Percentiles rank a stretch among this genome's conserved stretches.
Evolutionary conservation across 257 asterid genomes (phyloP).

Genomic region (Verbena officinalis): DNA sequence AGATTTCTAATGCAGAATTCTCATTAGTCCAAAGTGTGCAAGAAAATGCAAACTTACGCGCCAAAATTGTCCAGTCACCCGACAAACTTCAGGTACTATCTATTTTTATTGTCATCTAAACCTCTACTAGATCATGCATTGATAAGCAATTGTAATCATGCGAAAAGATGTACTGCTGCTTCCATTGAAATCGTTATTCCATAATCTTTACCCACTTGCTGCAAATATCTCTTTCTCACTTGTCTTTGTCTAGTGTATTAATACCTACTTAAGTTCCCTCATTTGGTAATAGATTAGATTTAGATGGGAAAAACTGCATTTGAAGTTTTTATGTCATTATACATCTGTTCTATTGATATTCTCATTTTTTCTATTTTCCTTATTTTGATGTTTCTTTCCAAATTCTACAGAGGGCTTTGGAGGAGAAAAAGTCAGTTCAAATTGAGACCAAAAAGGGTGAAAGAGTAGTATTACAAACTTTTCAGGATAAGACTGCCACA

Average conservation of each 20-base stretch:
- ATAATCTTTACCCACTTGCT: neutral
- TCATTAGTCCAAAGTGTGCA: constrained; percentile 71
- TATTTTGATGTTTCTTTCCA: constrained; percentile 15
- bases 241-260: neutral
- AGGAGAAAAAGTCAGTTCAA: constrained; percentile 64
- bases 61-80: constrained; percentile 95
- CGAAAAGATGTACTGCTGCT: neutral
- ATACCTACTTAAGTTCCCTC: neutral
- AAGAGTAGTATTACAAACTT: constrained; percentile 67
- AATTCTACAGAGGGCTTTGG: constrained; percentile 60
- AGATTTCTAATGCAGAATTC: constrained; percentile 82
- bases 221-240: neutral
- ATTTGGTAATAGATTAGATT: constrained; percentile 1
- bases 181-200: constrained; percentile 8
- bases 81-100: constrained; percentile 88
- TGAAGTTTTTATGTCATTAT: neutral
- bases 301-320: constrained; percentile 14
- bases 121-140: neutral
- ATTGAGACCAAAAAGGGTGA: constrained; percentile 72
- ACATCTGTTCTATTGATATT: constrained; percentile 9
- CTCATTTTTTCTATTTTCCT: neutral
- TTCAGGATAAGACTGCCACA: constrained; percentile 65
- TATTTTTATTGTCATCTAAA: neutral
- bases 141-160: neutral
- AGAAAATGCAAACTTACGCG: constrained; percentile 83